A percentile compares a stretch with the other conserved stretches of the same genome.
phyloP scores from a whole-genome alignment of 768 basidiomycete genomes.

The Suillus subaureus region DNA sequence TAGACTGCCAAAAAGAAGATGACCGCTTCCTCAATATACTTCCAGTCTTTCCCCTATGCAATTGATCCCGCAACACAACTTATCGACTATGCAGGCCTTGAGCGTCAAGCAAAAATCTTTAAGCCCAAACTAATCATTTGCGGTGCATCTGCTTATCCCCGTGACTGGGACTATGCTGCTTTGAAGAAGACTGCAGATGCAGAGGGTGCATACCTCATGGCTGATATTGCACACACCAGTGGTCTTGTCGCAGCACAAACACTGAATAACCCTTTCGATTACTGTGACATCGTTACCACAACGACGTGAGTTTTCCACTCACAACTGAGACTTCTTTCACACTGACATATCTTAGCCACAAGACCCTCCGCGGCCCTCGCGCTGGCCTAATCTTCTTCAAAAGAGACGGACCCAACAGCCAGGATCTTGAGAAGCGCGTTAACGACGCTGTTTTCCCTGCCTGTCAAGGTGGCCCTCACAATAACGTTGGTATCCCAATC shows the following conservation, averaged over 20 bases:
- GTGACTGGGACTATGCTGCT: slow-evolving; percentile 93
- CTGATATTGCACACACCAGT: slow-evolving; percentile 96
- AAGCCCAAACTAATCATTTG: slow-evolving; percentile 96
- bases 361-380: slow-evolving; percentile 97
- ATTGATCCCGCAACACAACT: slow-evolving; percentile 82
- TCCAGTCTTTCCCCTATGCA: slow-evolving; percentile 96
- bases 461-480: slow-evolving; percentile 99
- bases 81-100: slow-evolving; percentile 84
- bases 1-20: slow-evolving; percentile 99
- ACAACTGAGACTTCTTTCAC: background rate
- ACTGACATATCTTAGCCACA: slow-evolving; percentile 63
- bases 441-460: slow-evolving; percentile 99
- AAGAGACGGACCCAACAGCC: slow-evolving; percentile 78
- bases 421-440: slow-evolving; percentile 94
- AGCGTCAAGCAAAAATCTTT: slow-evolving; percentile 88
- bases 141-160: slow-evolving; percentile 97
- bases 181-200: slow-evolving; percentile 81
- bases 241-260: slow-evolving; percentile 93
- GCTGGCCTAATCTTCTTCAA: slow-evolving; percentile 99
- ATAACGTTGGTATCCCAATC: slow-evolving; percentile 65
- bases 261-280: slow-evolving; percentile 88
- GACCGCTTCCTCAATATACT: slow-evolving; percentile 99
- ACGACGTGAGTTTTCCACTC: slow-evolving; percentile 68
- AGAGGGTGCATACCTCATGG: slow-evolving; percentile 93
- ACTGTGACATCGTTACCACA: slow-evolving; percentile 97